Evolutionary conservation across 768 basidiomycete genomes (phyloP), one percentile per base, ranked within the genome.

Genomic region (Antrodiella citrinella): DNA sequence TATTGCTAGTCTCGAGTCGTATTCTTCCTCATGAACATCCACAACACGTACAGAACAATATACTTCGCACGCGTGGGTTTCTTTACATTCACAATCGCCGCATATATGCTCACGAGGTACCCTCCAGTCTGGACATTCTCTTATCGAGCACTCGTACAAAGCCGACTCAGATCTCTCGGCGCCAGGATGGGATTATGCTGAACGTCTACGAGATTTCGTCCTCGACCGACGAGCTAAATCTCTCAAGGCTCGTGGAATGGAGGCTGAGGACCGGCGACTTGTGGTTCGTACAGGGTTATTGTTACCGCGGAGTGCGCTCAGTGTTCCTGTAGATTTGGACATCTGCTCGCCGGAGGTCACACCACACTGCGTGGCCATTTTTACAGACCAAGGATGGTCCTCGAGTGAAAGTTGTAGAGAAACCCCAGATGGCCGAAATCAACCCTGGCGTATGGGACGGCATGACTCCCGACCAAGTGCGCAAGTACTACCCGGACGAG

Each of bases 11-110:
- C 91, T 2, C 74, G 95, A 52, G 93, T 97, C 52, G 90, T 98
- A 21, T 99, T 98, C 75, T 98, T 96, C 75, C 74, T 99, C 42
- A 98, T 98, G 96, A 99, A 99, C 65, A 97, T 99, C 44, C 95
- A 99, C 69, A 97, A 93, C 61, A 76, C 78, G 54, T 88, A 84
- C 63, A 77, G 95, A 19, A 92, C 86, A 44, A 99, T 99, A 55
- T 98, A 94, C 67, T 97, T 99, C 68, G 95, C 95, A 3, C 73
- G 95, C 38, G 94, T 96, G 62, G 53, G 88, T 65, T 5, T 35
- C 18, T 47, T 49, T 38, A 19, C 44, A 45, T 40, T 30, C n/a
- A 12, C 19, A 19, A 15, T 26, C 38, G 26, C 30, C 18, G 51
- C 38, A 23, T 39, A n/a, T 3, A 12, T 39, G 13, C 18, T 24